Conservation (phyloP, 176 grass and related monocot genomes). For the Poa pratensis region DNA sequence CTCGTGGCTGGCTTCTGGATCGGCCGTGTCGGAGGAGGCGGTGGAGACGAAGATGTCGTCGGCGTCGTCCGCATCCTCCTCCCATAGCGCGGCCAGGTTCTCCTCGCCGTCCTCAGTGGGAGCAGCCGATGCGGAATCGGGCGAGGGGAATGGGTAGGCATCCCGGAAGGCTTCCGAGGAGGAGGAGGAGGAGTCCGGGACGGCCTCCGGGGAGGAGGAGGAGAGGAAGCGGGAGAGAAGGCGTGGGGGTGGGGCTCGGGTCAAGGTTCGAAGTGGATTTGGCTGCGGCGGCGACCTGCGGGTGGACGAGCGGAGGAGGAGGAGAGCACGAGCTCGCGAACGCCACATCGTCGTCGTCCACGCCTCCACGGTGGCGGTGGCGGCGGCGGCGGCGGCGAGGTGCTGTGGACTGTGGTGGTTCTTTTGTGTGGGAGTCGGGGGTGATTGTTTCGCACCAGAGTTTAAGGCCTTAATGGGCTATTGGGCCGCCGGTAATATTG, state of each 20-base stretch:
- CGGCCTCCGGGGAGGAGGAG: conserved; percentile 54
- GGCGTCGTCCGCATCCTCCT: conserved; percentile 53
- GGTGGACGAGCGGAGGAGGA: conserved; percentile 61
- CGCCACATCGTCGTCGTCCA: conserved; percentile 69
- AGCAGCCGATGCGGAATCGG: not conserved
- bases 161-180: conserved; percentile 3
- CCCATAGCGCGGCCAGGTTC: conserved; percentile 69
- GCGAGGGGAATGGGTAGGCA: conserved; percentile 12
- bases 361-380: conserved; percentile 26
- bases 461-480: conserved; percentile 28
- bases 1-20: conserved; percentile 51
- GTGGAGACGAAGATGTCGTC: conserved; percentile 45
- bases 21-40: conserved; percentile 18
- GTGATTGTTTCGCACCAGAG: not conserved
- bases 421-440: not conserved
- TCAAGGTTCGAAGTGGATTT: conserved; percentile 28
- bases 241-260: conserved; percentile 28
- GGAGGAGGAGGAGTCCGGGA: conserved; percentile 36
- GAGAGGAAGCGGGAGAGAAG: conserved; percentile 55
- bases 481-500: not conserved
- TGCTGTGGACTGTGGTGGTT: conserved; percentile 2
- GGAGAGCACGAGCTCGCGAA: conserved; percentile 65
- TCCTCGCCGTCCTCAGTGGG: conserved; percentile 43
- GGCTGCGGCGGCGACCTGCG: conserved; percentile 24
- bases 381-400: conserved; percentile 16